Percentiles rank a stretch among this genome's conserved stretches.
Conservation (phyloP, 352 stramenopile genomes). For the Phytophthora megakarya region DNA sequence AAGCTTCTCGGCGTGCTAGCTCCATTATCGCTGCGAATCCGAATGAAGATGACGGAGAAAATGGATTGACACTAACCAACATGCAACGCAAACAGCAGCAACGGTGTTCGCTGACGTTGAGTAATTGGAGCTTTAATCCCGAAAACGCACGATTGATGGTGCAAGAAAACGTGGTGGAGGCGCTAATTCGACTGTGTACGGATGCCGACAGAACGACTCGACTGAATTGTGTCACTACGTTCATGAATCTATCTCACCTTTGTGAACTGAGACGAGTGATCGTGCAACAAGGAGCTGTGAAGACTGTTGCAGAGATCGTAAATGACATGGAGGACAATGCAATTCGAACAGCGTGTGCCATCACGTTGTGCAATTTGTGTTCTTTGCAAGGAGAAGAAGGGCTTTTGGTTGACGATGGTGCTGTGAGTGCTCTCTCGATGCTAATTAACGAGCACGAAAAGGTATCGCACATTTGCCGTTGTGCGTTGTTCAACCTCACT, state of each 20-base stretch:
- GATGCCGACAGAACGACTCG: conserved; percentile 66
- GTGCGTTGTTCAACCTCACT: conserved; percentile 90
- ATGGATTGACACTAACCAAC: conserved; percentile 16
- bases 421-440: conserved; percentile 76
- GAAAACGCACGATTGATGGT: conserved; percentile 88
- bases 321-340: conserved; percentile 66
- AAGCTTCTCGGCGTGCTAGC: conserved; percentile 6
- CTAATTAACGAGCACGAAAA: conserved; percentile 82
- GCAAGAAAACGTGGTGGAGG: conserved; percentile 87
- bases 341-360: conserved; percentile 78
- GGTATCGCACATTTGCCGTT: conserved; percentile 68
- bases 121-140: conserved; percentile 88
- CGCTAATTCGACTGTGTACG: conserved; percentile 72
- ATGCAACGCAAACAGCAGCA: conserved; percentile 51
- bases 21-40: conserved; percentile 6
- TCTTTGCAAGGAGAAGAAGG: conserved; percentile 79
- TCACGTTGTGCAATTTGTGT: conserved; percentile 89
- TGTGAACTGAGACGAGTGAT: conserved; percentile 61
- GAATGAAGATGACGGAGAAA: conserved; percentile 14
- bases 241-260: conserved; percentile 87
- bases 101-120: conserved; percentile 83
- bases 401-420: conserved; percentile 79
- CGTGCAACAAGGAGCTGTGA: conserved; percentile 73
- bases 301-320: conserved; percentile 76
- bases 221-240: conserved; percentile 78